These are phyloP conservation scores for Boletus bicolor DNA, from an alignment of 768 basidiomycete genomes.

Conservation along the genomic window DNA sequence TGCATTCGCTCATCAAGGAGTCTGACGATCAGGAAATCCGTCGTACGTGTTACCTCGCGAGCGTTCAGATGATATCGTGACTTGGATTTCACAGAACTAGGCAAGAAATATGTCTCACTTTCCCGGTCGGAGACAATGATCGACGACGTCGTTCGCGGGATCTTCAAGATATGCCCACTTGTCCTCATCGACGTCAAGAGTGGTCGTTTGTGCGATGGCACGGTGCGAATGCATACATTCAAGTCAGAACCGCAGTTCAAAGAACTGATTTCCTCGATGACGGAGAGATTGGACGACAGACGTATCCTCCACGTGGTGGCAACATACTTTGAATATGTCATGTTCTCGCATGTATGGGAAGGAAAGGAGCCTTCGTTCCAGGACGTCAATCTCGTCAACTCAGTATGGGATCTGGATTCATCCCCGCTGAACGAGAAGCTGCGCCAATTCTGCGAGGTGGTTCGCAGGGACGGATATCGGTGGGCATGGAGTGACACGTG, in stretches of 20 bases:
- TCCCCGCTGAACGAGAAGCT: constrained; percentile 2
- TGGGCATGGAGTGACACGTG: constrained; percentile 16
- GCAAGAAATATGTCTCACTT: no score
- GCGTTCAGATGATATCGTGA: accelerated
- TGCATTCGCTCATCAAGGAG: not conserved
- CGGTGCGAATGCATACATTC: not conserved
- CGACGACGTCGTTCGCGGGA: no score
- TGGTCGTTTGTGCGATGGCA: not conserved
- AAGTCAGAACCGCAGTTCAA: not conserved
- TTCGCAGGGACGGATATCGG: constrained; percentile 3
- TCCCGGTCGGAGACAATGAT: no score
- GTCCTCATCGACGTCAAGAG: no score
- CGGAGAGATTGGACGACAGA: not conserved
- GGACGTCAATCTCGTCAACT: not conserved
- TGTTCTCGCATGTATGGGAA: constrained; percentile 13
- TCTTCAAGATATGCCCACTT: no score
- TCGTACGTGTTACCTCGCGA: not conserved
- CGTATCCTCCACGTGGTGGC: not conserved
- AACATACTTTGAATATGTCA: constrained; percentile 10
- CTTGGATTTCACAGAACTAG: not conserved
- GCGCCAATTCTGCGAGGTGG: constrained; percentile 4
- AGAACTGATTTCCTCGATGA: constrained; percentile 8
- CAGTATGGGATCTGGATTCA: constrained; percentile 3
- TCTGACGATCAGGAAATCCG: not conserved
- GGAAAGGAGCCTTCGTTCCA: constrained; percentile 5